Conservation (phyloP, 2,329 filamentous ascomycete species). For the Aspergillus novofumigatus region DNA sequence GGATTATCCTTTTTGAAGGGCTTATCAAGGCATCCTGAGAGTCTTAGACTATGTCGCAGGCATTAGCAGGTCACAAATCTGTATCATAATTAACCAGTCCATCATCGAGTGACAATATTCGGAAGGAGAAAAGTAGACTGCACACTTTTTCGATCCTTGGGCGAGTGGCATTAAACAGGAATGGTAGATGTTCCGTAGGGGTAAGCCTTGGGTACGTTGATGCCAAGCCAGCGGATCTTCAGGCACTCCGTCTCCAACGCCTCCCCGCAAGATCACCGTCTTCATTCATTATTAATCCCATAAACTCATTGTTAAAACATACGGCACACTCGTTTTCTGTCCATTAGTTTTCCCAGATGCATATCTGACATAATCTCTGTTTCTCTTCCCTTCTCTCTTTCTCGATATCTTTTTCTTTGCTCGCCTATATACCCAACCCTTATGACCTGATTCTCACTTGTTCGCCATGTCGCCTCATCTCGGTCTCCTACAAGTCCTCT, state of each 20-base stretch:
- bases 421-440: background rate
- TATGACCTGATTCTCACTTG: constrained; percentile 14
- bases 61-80: background rate
- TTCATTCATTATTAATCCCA: background rate
- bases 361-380: background rate
- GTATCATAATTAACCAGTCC: background rate
- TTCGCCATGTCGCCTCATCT: constrained; percentile 25
- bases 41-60: background rate
- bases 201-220: no score
- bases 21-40: background rate
- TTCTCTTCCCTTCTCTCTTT: background rate
- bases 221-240: background rate
- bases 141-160: background rate
- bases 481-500: constrained; percentile 23
- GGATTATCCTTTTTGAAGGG: background rate
- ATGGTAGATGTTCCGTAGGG: background rate
- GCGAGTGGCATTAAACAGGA: background rate
- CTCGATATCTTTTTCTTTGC: background rate
- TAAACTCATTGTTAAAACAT: background rate
- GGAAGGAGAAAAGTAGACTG: background rate
- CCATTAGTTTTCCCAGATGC: background rate
- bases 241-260: background rate
- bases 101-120: background rate
- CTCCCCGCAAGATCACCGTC: background rate
- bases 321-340: background rate